These are phyloP conservation scores for Auxenochlorella pyrenoidosa DNA, from an alignment of 139 green algal genomes.

Conservation along the genomic window DNA sequence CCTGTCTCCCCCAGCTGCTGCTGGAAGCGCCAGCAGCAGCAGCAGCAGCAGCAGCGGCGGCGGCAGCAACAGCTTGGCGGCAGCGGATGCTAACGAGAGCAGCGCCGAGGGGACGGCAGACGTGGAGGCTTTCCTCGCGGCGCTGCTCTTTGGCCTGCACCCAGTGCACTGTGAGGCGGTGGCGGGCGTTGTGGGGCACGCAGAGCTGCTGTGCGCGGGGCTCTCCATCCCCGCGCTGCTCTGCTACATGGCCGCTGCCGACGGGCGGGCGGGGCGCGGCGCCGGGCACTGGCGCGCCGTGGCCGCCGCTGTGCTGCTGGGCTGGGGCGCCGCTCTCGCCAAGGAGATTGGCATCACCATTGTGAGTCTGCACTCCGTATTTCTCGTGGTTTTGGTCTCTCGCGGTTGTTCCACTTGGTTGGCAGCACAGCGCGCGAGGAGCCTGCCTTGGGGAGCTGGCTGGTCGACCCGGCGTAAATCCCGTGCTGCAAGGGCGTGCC, in stretches of 20 bases:
- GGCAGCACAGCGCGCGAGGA: too few relatives aligned
- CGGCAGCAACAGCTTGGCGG: not conserved
- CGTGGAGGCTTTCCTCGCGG: slow-evolving; percentile 56
- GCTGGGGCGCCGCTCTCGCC: slow-evolving; percentile 61
- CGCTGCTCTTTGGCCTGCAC: slow-evolving; percentile 75
- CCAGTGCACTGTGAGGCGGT: slow-evolving; percentile 84
- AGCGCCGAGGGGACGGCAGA: not conserved
- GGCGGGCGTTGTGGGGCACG: slow-evolving; percentile 78
- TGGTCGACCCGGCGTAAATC: too few relatives aligned
- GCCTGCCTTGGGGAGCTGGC: too few relatives aligned
- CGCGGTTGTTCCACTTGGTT: too few relatives aligned
- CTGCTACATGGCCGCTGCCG: slow-evolving; percentile 59
- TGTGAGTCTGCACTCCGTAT: too few relatives aligned
- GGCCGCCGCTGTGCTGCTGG: slow-evolving; percentile 44
- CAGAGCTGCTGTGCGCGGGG: slow-evolving; percentile 71
- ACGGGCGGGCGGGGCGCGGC: slow-evolving; percentile 20
- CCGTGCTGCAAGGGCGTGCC: too few relatives aligned
- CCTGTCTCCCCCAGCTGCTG: not conserved
- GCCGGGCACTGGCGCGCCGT: slow-evolving; percentile 56
- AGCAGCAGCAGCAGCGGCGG: not conserved
- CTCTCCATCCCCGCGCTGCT: slow-evolving; percentile 68
- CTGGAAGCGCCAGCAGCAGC: not conserved
- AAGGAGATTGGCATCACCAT: slow-evolving; percentile 89
- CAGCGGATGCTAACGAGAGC: not conserved
- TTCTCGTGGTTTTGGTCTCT: too few relatives aligned